Conservation (phyloP, 768 basidiomycete species). For the Glaciozyma antarctica region DNA sequence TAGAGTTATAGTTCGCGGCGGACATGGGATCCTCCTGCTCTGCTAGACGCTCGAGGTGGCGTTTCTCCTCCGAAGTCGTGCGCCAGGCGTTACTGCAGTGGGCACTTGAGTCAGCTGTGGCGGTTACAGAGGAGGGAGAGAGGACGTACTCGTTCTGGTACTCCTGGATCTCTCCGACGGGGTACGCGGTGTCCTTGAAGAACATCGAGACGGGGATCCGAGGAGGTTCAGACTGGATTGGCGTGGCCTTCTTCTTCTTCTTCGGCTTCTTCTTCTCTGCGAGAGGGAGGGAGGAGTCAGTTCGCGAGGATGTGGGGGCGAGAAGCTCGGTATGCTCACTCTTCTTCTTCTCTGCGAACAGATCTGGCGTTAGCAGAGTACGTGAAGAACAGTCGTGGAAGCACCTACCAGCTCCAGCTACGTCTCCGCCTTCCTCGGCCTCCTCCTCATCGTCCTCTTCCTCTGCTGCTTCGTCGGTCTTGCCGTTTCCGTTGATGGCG, state of each 20-base stretch:
- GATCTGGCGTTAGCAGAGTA: not conserved
- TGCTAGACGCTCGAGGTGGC: constrained; percentile 64
- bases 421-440: constrained; percentile 35
- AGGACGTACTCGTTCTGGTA: constrained; percentile 79
- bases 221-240: constrained; percentile 81
- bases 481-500: not conserved
- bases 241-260: constrained; percentile 58
- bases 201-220: constrained; percentile 78
- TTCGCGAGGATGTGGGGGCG: not conserved
- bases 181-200: constrained; percentile 75
- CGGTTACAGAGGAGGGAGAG: not conserved
- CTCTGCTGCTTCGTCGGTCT: constrained; percentile 13
- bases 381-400: too few species aligned
- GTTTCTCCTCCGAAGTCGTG: constrained; percentile 80
- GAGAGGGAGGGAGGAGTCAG: not conserved
- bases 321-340: not conserved
- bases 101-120: not conserved
- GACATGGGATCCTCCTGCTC: constrained; percentile 67
- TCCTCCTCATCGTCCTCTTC: constrained; percentile 38
- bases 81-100: constrained; percentile 70
- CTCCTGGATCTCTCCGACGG: constrained; percentile 80
- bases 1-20: constrained; percentile 56
- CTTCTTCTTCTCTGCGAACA: constrained; percentile 52
- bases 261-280: constrained; percentile 69
- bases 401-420: constrained; percentile 6